Conservation (phyloP, 2,329 filamentous ascomycete species). For the Fonsecaea pedrosoi region DNA sequence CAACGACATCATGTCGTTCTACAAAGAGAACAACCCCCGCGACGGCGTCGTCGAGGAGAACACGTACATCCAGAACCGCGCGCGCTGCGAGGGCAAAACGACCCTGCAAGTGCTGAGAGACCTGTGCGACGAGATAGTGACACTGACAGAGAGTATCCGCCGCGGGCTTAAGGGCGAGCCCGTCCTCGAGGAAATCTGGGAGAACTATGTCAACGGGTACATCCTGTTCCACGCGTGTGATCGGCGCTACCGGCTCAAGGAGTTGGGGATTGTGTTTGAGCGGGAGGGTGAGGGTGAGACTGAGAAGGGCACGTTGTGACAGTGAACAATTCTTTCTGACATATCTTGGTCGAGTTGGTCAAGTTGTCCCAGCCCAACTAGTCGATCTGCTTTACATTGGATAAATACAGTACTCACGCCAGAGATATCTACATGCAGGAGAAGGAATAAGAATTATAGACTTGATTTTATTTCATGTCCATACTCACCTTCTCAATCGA, state of each 20-base stretch:
- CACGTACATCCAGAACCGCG: slow-evolving; percentile 1
- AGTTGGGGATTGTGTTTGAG: neutral
- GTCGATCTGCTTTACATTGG: no score
- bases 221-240: slow-evolving; percentile 4
- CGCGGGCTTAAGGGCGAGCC: neutral
- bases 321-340: no score
- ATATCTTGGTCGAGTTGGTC: no score
- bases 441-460: no score
- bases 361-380: no score
- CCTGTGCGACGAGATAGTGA: neutral
- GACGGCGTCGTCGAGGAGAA: neutral
- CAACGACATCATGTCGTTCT: slow-evolving; percentile 4
- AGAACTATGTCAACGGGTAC: neutral
- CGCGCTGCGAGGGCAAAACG: neutral
- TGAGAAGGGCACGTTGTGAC: no score
- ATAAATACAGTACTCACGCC: no score
- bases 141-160: neutral
- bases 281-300: neutral
- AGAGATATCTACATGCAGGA: no score
- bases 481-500: no score
- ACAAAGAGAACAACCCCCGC: neutral
- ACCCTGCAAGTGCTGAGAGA: neutral
- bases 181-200: neutral
- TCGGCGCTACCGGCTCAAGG: neutral
- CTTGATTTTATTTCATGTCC: no score